Conservation (phyloP, 306 rosid species). For the Dicorynia guianensis region DNA sequence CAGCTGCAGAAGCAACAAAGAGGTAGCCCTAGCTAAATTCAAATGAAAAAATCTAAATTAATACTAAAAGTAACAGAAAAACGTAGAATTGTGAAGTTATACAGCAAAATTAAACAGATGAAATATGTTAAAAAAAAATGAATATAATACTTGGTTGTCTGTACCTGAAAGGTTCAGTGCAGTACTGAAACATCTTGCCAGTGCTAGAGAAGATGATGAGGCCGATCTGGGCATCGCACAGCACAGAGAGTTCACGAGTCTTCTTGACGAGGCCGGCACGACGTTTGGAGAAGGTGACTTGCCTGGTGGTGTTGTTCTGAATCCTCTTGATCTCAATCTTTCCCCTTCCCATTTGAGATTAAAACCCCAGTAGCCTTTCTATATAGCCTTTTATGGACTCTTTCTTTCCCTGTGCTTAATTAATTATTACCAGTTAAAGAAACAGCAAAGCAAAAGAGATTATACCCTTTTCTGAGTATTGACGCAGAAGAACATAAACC, state of each 20-base stretch:
- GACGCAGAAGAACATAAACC: too few species aligned
- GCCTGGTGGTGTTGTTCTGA: constrained; percentile 68
- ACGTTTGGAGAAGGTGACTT: constrained; percentile 71
- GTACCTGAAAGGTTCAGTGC: constrained; percentile 55
- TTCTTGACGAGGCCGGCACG: constrained; percentile 67
- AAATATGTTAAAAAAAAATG: not conserved
- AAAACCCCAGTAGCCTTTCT: constrained; percentile 13
- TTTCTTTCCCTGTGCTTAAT: too few species aligned
- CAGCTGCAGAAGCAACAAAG: not conserved
- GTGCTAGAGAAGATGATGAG: constrained; percentile 70
- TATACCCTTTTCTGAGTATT: not conserved
- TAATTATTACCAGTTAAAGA: constrained; percentile 13
- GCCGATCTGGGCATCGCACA: constrained; percentile 79
- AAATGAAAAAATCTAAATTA: not conserved
- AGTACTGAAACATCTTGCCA: constrained; percentile 65
- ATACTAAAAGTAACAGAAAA: not conserved
- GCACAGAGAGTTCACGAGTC: constrained; percentile 78
- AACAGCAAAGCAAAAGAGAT: not conserved
- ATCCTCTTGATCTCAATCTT: constrained; percentile 70
- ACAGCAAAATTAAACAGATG: not conserved
- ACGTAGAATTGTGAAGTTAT: not conserved
- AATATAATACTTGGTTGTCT: too few species aligned
- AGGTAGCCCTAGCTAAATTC: constrained; percentile 1
- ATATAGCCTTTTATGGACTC: not conserved
- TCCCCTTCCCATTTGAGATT: constrained; percentile 63